Evolutionary conservation across 495 filamentous ascomycete genomes (phyloP), one percentile per base, ranked within the genome.

Genomic region (Talaromyces stipitatus): DNA sequence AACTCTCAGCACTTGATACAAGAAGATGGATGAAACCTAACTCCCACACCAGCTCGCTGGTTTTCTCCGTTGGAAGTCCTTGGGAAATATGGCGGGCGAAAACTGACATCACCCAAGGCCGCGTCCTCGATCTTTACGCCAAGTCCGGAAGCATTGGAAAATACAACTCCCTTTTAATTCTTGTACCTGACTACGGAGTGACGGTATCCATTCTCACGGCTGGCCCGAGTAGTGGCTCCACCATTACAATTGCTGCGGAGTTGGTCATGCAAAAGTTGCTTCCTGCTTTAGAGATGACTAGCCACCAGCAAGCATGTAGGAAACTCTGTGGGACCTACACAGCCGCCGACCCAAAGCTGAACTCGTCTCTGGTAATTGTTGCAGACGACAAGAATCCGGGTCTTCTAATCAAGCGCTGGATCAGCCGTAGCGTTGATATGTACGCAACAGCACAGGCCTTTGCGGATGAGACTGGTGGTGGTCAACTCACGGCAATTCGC

Each of bases 11-110:
- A 0, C 61, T 66, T 2, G 55, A 69, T 9, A 85, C 83, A 0
- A 70, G 78, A 57, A 63, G 73, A 36, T 86, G 82, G 84, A 69
- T 87, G 47, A 83, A 84, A 58, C 84, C 83, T 0, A 41, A 59
- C 10, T 60, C 72, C 0, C 69, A 79, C 22, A 82, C 80, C 3
- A 69, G 80, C 2, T 72, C 74, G 29, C 64, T 78, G 0, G 60
- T 61, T 22, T 66, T 73, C 27, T 70, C 72, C 11, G 66, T 85
- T 5, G 76, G 82, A 27, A 73, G 75, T 2, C 83, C 84, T 0
- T 86, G 82, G 82, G 83, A 84, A 29, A 78, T 85, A 28, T 62
- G 57, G 8, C 57, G 60, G 2, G 56, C 64, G 8, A 54, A 54
- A 9, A 54, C 8, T 54, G 11, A 33, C 8, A 54, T 36, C 9